phyloP scores from a whole-genome alignment of 148 eudicot genomes.

The Heliosperma pusillum region DNA sequence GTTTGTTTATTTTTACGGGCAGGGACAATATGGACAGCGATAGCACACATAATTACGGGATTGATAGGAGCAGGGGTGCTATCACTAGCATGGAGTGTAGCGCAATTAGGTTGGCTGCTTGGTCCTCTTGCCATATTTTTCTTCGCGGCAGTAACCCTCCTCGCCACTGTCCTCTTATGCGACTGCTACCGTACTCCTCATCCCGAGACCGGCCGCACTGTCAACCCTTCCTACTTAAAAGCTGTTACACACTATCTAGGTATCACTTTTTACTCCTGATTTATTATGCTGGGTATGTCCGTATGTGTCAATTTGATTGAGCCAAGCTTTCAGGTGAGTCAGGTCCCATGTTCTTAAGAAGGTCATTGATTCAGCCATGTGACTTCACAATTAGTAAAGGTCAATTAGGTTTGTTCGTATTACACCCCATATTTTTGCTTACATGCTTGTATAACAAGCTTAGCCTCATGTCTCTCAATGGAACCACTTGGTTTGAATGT shows the following conservation, averaged over 20 bases:
- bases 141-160: conserved; percentile 16
- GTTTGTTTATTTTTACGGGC: too few relatives aligned
- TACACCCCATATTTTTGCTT: too few relatives aligned
- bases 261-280: neutral
- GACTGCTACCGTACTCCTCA: conserved; percentile 23
- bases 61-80: conserved; percentile 27
- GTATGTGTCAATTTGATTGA: too few relatives aligned
- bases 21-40: conserved; percentile 24
- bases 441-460: too few relatives aligned
- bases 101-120: conserved; percentile 26
- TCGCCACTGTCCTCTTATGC: conserved; percentile 16
- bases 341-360: too few relatives aligned
- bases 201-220: conserved; percentile 5
- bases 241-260: conserved; percentile 1
- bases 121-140: conserved; percentile 18
- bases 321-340: too few relatives aligned
- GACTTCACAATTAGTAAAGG: too few relatives aligned
- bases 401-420: too few relatives aligned
- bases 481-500: too few relatives aligned
- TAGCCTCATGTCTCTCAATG: too few relatives aligned
- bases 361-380: too few relatives aligned
- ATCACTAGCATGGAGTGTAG: conserved; percentile 26
- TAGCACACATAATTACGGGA: conserved; percentile 25
- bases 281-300: too few relatives aligned
- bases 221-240: neutral